A percentile compares a stretch with the other conserved stretches of the same genome.
Conservation (phyloP, 164 flowering plant species). For the Umbellularia californica region DNA sequence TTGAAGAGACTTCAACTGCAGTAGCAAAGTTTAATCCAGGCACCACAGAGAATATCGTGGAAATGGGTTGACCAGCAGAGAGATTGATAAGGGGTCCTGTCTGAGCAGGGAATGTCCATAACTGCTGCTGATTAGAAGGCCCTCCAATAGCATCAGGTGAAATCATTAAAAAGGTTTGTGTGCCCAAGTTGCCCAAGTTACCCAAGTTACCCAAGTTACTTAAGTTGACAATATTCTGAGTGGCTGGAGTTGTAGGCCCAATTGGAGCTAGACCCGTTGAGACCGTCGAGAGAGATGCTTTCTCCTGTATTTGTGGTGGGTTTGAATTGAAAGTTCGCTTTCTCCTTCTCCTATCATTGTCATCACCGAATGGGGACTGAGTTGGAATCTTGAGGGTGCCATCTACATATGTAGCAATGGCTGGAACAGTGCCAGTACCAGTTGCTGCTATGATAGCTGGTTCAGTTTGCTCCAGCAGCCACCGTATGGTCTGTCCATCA, state of each 20-base stretch:
- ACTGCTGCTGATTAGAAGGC: conserved; percentile 5
- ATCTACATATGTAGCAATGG: conserved; percentile 10
- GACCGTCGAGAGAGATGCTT: background rate
- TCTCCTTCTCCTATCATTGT: background rate
- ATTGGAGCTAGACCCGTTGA: conserved; percentile 8
- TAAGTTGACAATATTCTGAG: background rate
- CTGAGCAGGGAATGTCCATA: background rate
- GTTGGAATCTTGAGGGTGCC: conserved; percentile 9
- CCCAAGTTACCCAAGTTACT: background rate
- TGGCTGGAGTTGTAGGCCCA: background rate
- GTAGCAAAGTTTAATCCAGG: conserved; percentile 6
- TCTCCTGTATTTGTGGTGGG: background rate
- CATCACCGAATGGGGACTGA: background rate
- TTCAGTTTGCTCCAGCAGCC: conserved; percentile 26
- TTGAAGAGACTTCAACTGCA: background rate
- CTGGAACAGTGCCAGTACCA: conserved; percentile 27
- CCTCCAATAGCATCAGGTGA: conserved; percentile 5
- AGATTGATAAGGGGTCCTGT: background rate
- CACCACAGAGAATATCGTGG: conserved; percentile 6
- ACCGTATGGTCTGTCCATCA: conserved; percentile 13
- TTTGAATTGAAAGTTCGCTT: background rate
- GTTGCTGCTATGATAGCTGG: conserved; percentile 26
- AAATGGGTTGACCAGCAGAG: conserved; percentile 2
- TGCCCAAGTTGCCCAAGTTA: conserved; percentile 1
- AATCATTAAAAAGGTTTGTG: conserved; percentile 7